Conservation (phyloP, 768 basidiomycete genomes). For the Calvatia gigantea region DNA sequence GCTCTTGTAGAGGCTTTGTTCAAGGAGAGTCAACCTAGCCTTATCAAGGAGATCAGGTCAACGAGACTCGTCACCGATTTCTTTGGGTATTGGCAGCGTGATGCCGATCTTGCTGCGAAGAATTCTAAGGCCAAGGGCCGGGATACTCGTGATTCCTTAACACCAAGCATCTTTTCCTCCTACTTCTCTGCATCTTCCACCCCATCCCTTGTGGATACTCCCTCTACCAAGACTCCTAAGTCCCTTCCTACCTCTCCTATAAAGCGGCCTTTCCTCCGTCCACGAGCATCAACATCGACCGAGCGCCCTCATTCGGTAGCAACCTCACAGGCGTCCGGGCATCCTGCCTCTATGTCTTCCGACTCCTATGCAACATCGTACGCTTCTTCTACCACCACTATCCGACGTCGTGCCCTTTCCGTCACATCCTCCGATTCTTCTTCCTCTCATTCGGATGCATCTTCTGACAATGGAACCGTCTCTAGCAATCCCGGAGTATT, state of each 20-base stretch:
- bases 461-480: constrained; percentile 26
- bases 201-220: constrained; percentile 14
- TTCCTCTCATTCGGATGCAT: constrained; percentile 33
- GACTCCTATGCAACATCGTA: neutral
- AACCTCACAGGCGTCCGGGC: constrained; percentile 17
- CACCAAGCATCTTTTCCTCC: constrained; percentile 52
- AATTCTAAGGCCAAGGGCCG: constrained; percentile 19
- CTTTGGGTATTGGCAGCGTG: constrained; percentile 75
- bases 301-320: constrained; percentile 13
- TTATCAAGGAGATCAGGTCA: constrained; percentile 63
- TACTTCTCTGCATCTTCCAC: constrained; percentile 54
- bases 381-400: constrained; percentile 1
- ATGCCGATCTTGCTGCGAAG: constrained; percentile 57
- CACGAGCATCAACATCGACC: constrained; percentile 2
- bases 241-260: constrained; percentile 18
- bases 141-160: constrained; percentile 39
- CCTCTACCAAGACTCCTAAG: constrained; percentile 15
- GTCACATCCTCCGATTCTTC: constrained; percentile 41
- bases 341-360: neutral
- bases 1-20: constrained; percentile 60
- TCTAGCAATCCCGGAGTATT: constrained; percentile 30
- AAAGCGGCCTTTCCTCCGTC: constrained; percentile 9
- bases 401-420: constrained; percentile 35
- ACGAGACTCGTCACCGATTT: constrained; percentile 64
- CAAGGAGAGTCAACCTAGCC: constrained; percentile 54